Base-by-base conservation (phyloP, 306 rosid species). In the Cyclanthera cordifolia region DNA sequence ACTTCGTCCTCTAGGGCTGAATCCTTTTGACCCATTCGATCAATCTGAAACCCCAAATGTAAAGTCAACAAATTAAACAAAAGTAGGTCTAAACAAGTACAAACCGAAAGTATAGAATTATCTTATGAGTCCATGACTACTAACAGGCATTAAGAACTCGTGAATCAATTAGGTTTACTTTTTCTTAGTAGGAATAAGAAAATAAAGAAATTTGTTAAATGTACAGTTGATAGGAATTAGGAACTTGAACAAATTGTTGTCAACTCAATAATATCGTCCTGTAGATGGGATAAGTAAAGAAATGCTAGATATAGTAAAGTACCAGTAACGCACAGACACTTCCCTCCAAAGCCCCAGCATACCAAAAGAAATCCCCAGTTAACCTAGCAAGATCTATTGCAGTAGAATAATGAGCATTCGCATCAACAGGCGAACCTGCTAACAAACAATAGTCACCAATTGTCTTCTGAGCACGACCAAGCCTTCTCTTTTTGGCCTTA, bases 351-450 rank as follows among this genome's bases (percentile, higher is more conserved):
- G 97, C 99, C 60, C 99, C 99, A 5, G 99, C 95, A 79, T 83
- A 79, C 99, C 99, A 93, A 78, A 93, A 90, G 76, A 71, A 93
- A 75, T 90, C 99, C 24, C 91, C 84, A 0, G 99, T 93, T 85
- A 90, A 79, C 84, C 99, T 83, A 27, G 94, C 81, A 79, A 93
- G 95, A 72, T 93, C 99, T 49, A 84, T 73, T 21, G 99, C 91
- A 66, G 99, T 93, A 59, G 84, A 57, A 78, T 87, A 93, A 79
- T 93, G 97, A 75, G 93, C 95, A 82, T 87, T 88, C 66, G 97
- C 99, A 78, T 93, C 99, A 67, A 93, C 97, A 0, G 99, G 99
- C 19, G 99, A 87, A 39, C 95, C 99, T 14, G 99, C 99, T 80
- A 93, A 73, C 78, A 93, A 79, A 76, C 99, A 93, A 71, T 93